Base-by-base conservation (phyloP, 2,329 filamentous ascomycete species). In the Alternaria conjuncta region DNA sequence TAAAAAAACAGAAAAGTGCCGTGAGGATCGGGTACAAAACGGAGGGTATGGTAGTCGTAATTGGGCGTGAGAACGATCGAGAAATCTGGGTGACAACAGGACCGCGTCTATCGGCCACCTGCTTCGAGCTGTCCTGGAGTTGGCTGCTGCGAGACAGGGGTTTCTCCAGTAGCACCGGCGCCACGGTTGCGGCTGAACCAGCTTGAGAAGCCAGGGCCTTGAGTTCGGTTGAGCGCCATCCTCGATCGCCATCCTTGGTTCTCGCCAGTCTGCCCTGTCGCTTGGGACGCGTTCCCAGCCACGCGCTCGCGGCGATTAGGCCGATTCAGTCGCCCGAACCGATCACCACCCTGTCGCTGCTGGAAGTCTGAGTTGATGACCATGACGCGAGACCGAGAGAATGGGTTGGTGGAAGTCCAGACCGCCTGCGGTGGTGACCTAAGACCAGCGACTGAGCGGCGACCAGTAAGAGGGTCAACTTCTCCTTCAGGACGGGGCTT, bases 401-500 rank as follows among this genome's bases (percentile, higher is more conserved):
- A 76, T 15, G 76, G 76, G 36, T 77, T 75, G 55, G 70, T 66
- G 20, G 63, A 69, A 10, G 70, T 73, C 78, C 78, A 80, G 18
- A 73, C 70, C 7, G 78, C 70, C 43, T 73, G 74, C 30, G 76
- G 76, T 41, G 79, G 78, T 10, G 76, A 75, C 36, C 76, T 62
- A 20, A 79, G 69, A 25, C 75, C 72, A 30, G 71, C 66, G 30
- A 63, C 68, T n/a, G 73, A 61, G 21, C 76, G 76, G 47, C 77
- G 78, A 51, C 71, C 69, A n/a, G 71, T 66, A 9, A 66, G 49
- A 5, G 72, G 57, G 32, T 72, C 79, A 46, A 69, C 61, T 55
- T 85, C 84, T 9, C 82, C 84, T 65, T 89, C 88, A 4, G 92
- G 85, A 15, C 93, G 91, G 55, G 94, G 93, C 82, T 98, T 98